phyloP scores from a whole-genome alignment of 2,329 filamentous ascomycete species.

The Colletotrichum sp. region DNA sequence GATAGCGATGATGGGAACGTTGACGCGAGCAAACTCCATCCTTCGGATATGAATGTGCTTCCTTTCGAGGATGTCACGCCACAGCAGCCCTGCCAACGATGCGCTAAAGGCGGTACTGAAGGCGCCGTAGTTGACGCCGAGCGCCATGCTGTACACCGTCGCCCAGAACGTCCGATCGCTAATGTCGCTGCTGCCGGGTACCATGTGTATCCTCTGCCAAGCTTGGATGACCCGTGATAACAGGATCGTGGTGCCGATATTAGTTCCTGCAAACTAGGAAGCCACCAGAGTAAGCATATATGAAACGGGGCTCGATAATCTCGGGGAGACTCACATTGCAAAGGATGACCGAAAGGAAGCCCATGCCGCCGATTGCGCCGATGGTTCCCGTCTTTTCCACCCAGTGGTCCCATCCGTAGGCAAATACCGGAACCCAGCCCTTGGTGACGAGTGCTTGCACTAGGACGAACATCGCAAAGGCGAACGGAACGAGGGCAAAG shows the following conservation, averaged over 20 bases:
- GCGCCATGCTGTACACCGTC: constrained; percentile 75
- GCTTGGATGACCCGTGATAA: constrained; percentile 73
- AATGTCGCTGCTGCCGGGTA: constrained; percentile 49
- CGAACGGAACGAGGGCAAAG: constrained; percentile 72
- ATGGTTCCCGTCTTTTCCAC: constrained; percentile 71
- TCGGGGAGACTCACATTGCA: constrained; percentile 64
- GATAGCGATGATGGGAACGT: constrained; percentile 73
- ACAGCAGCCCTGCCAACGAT: constrained; percentile 73
- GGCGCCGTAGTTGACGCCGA: constrained; percentile 77
- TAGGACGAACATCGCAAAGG: constrained; percentile 76
- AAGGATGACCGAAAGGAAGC: constrained; percentile 71
- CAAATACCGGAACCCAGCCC: constrained; percentile 77
- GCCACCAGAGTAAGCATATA: neutral
- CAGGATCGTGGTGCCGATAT: constrained; percentile 78
- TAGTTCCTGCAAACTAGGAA: constrained; percentile 73
- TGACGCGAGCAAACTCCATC: constrained; percentile 71
- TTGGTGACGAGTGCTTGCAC: constrained; percentile 76
- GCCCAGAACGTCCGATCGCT: constrained; percentile 73
- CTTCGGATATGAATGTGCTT: constrained; percentile 71
- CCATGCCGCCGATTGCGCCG: constrained; percentile 75
- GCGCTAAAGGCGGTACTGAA: constrained; percentile 77
- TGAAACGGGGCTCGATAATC: neutral
- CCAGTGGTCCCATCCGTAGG: constrained; percentile 77
- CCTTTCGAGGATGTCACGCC: constrained; percentile 71
- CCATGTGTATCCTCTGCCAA: constrained; percentile 65